Evolutionary conservation across 2,329 filamentous ascomycete species (phyloP).

Genomic region (Coniochaeta sp.): DNA sequence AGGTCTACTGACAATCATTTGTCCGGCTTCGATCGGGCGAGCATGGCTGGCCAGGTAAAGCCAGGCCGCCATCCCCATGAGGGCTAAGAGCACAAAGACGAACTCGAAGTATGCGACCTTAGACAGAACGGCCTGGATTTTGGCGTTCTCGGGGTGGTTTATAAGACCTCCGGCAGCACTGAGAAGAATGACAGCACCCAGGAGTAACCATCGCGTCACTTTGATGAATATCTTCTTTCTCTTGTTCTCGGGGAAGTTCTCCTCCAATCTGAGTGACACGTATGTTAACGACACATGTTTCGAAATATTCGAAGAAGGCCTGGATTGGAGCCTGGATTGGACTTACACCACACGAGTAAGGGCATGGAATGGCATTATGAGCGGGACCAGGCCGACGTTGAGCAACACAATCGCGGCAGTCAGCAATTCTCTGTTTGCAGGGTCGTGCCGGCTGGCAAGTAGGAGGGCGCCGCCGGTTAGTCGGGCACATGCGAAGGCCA

Average conservation of each 20-base stretch:
- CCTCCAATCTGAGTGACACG: no score
- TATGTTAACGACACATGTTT: no score
- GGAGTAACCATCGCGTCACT: neutral
- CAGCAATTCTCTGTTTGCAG: neutral
- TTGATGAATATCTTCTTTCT: neutral
- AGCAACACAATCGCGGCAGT: neutral
- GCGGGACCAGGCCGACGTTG: neutral
- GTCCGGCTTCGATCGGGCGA: no score
- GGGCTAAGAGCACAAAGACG: neutral
- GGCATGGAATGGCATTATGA: neutral
- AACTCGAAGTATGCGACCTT: neutral
- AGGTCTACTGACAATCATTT: no score
- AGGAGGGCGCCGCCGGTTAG: neutral
- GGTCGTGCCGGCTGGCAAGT: neutral
- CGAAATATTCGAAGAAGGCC: neutral
- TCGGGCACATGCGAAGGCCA: constrained; percentile 1
- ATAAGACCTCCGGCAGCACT: neutral
- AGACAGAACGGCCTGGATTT: neutral
- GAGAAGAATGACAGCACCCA: neutral
- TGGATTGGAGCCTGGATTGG: no score
- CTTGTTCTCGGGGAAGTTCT: neutral
- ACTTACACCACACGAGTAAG: neutral
- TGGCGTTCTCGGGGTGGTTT: neutral
- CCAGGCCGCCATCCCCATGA: no score
- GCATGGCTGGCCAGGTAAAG: no score